Evolutionary conservation across 768 basidiomycete genomes (phyloP).

Genomic region (Lentinula edodes): DNA sequence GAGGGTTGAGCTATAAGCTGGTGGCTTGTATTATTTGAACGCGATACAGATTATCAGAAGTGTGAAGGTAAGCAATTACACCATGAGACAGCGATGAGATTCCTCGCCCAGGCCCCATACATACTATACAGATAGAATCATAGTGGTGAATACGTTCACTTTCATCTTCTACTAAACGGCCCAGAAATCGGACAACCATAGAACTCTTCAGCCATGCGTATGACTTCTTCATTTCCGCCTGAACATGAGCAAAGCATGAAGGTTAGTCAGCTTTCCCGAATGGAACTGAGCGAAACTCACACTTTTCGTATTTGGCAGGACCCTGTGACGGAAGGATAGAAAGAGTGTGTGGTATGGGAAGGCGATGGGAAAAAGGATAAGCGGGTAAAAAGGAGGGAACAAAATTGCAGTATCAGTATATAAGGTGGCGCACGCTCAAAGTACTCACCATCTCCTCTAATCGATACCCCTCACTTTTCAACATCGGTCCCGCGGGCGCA

Average conservation of each 20-base stretch:
- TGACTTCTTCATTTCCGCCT: conserved; percentile 38
- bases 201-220: conserved; percentile 34
- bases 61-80: too few species aligned
- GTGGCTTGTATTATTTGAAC: too few species aligned
- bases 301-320: conserved; percentile 28
- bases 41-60: too few species aligned
- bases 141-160: background rate
- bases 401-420: background rate
- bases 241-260: background rate
- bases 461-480: conserved; percentile 33
- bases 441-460: conserved; percentile 35
- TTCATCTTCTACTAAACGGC: conserved; percentile 16
- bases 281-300: conserved; percentile 17
- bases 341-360: background rate
- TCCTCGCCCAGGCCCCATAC: too few species aligned
- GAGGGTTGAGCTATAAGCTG: too few species aligned
- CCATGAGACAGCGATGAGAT: too few species aligned
- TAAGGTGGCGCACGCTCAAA: background rate
- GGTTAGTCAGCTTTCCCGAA: background rate
- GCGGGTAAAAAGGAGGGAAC: too few species aligned
- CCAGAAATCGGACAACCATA: conserved; percentile 36
- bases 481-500: conserved; percentile 34
- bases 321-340: conserved; percentile 20
- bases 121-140: background rate
- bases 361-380: too few species aligned